Percentiles rank a stretch among this genome's conserved stretches.
Conservation (phyloP, 2,329 filamentous ascomycete genomes). For the Esteya vermicola region DNA sequence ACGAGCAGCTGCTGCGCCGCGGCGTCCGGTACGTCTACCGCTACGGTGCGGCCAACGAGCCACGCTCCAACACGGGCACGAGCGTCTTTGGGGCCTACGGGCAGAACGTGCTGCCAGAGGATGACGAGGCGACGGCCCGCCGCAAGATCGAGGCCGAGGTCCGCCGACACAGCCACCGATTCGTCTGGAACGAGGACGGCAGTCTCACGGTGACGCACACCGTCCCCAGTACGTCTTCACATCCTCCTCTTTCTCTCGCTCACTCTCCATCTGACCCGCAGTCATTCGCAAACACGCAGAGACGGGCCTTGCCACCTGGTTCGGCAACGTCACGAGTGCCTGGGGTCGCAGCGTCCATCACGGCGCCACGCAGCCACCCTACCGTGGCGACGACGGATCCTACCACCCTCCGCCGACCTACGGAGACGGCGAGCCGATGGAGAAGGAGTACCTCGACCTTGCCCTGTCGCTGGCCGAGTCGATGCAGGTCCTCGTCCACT, state of each 20-base stretch:
- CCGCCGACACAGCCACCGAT: slow-evolving; percentile 1
- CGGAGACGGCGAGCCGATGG: slow-evolving; percentile 13
- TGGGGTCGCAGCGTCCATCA: slow-evolving; percentile 3
- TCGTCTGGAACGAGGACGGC: slow-evolving; percentile 11
- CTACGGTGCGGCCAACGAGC: neutral
- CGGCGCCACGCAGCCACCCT: slow-evolving; percentile 6
- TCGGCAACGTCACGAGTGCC: slow-evolving; percentile 11
- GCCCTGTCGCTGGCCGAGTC: neutral
- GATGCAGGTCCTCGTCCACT: neutral
- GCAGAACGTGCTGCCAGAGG: slow-evolving; percentile 9
- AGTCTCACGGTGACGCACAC: slow-evolving; percentile 13
- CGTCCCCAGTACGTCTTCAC: slow-evolving; percentile 5
- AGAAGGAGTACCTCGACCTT: slow-evolving; percentile 11
- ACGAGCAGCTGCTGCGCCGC: slow-evolving; percentile 11
- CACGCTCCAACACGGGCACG: slow-evolving; percentile 6
- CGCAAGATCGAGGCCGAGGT: slow-evolving; percentile 13
- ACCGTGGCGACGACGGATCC: slow-evolving; percentile 1
- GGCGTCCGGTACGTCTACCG: slow-evolving; percentile 6
- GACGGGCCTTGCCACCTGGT: slow-evolving; percentile 8
- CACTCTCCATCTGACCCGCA: neutral
- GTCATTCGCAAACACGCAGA: neutral
- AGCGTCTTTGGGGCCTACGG: slow-evolving; percentile 14
- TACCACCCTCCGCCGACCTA: slow-evolving; percentile 7
- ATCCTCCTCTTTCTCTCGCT: neutral
- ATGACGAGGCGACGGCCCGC: slow-evolving; percentile 10